Evolutionary conservation across 139 green algal species (phyloP), one percentile per base, ranked within the genome.

Genomic region (Tetraselmis striata): DNA sequence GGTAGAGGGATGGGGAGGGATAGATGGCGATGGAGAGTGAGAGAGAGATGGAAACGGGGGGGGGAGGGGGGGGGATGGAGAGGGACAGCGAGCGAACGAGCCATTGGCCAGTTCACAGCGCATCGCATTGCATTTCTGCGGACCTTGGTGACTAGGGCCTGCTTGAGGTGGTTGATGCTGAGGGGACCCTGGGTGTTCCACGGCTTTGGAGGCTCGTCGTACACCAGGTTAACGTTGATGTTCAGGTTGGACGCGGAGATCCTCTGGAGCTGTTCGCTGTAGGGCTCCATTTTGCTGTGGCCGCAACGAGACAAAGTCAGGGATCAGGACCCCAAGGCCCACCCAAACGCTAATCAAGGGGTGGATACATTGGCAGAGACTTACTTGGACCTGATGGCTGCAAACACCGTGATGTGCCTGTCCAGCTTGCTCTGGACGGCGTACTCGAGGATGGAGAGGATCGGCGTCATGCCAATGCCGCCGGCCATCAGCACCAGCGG

Each of bases 401-500:
- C 45, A 67, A 67, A 67, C 11, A 67, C 45, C 45, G 45, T 67
- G 11, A 67, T 18, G 45, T 67, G 45, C 11, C 45, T 5, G 5
- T 5, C 11, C 11, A 67, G 5, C 18, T 67, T 67, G 45, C 18
- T 67, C 45, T 67, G 45, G 11, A 67, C 45, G 45, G 18, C 18
- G 32, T 86, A 59, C 27, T 11, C 25, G 27, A 86, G 31, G 23
- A 85, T 85, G 31, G 78, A 80, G 5, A 80, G 31, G 31, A 85
- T 27, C 1, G 82, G 82, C 23, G 79, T 85, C 59, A 85, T 83
- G 30, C 82, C 82, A 24, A 83, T 83, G 30, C 83, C 83, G 0
- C 83, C 83, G 0, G 83, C 83, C 28, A 86, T 24, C 24, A 86
- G 67, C 31, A 86, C 30, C 78, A 86, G 83, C 0, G 78, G 83